Evolutionary conservation across 2,329 filamentous ascomycete genomes (phyloP).

Genomic region (Aureobasidium sp.): DNA sequence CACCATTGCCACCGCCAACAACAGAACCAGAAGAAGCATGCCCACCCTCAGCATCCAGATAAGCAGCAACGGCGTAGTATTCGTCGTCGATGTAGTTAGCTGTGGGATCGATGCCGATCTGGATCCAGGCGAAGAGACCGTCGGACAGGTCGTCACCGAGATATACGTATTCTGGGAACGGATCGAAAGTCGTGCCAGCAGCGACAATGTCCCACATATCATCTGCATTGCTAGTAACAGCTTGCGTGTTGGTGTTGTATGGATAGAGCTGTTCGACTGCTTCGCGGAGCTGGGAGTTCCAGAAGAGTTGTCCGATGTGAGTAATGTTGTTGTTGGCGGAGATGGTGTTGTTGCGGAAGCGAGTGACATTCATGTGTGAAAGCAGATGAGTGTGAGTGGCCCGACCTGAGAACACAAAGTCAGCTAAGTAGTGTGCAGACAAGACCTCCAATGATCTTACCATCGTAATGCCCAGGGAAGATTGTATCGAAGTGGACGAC

Average conservation of each 20-base stretch:
- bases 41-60: slow-evolving; percentile 25
- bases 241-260: slow-evolving; percentile 38
- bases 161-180: slow-evolving; percentile 51
- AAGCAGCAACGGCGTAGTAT: neutral
- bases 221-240: slow-evolving; percentile 44
- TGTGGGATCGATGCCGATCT: slow-evolving; percentile 24
- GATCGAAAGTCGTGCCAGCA: slow-evolving; percentile 45
- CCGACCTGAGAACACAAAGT: slow-evolving; percentile 19
- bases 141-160: slow-evolving; percentile 48
- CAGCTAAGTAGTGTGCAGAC: neutral
- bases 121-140: slow-evolving; percentile 49
- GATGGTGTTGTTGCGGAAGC: slow-evolving; percentile 39
- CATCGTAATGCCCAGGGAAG: slow-evolving; percentile 40
- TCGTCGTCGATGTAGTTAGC: slow-evolving; percentile 10
- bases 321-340: slow-evolving; percentile 45
- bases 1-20: neutral
- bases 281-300: slow-evolving; percentile 52
- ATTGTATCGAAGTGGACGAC: slow-evolving; percentile 38
- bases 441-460: slow-evolving; percentile 7
- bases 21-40: slow-evolving; percentile 18
- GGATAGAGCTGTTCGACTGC: slow-evolving; percentile 44
- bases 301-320: slow-evolving; percentile 60
- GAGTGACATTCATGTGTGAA: slow-evolving; percentile 32
- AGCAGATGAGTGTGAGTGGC: slow-evolving; percentile 37
- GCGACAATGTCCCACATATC: slow-evolving; percentile 46